Evolutionary conservation across 1,284 basidiomycete species (phyloP), one percentile per base, ranked within the genome.

Genomic region (Naganishia sp.): DNA sequence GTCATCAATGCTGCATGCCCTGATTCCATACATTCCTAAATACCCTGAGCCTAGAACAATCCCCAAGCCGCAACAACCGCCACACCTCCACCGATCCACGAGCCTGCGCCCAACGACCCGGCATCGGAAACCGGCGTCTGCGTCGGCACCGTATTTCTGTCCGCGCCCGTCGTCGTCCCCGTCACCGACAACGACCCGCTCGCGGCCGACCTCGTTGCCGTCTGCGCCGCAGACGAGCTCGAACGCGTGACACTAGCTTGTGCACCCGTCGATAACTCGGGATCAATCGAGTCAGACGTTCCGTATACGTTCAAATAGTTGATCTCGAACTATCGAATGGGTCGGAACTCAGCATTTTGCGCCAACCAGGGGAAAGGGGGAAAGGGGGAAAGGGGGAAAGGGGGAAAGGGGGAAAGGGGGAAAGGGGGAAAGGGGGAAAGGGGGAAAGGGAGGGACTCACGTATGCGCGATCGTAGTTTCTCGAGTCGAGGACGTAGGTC

Each of bases 401-500:
- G 21, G 21, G 21, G 21, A 21, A 21, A 21, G 21, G 21, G 21
- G 21, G 21, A 21, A 16, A 31, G 10, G 25, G 11, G 25, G 18
- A n/a, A n/a, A 55, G n/a, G 21, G 55, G 36, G 3, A 9, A 45
- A 15, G 28, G 39, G 18, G 48, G 7, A 28, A 5, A 9, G 25
- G 18, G n/a, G 18, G 18, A 33, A 52, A 36, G n/a, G 18, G 33
- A 36, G 25, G 0, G 21, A 54, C 68, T 63, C 28, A 66, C 68
- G 54, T 57, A 68, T 46, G 68, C 68, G 18, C 57, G 44, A 13
- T 54, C 48, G 59, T 68, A 68, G 25, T 21, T 49, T 18, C 59
- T 63, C 21, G 63, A 49, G 42, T 88, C 86, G 71, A 89, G 81
- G 54, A 91, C 90, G 68, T 85, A 90, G 77, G 89, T 86, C n/a